These are phyloP conservation scores for Myxozyma mucilagina DNA, from an alignment of 805 yeast genomes.

Conservation along the genomic window DNA sequence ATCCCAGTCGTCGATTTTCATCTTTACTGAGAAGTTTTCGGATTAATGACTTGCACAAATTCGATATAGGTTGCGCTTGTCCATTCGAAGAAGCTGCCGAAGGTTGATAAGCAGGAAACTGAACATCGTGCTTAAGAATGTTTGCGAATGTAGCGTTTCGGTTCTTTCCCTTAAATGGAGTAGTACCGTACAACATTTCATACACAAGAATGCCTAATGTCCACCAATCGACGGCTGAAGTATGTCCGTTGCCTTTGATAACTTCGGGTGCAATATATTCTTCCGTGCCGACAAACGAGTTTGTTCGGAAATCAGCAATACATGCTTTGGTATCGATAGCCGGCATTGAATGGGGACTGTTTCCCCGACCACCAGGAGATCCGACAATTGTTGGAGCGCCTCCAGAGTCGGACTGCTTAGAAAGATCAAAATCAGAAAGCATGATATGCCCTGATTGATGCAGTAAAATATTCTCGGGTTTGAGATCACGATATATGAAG, in stretches of 20 bases:
- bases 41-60: constrained; percentile 75
- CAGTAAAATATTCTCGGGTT: constrained; percentile 90
- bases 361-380: constrained; percentile 35
- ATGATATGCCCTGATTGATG: constrained; percentile 98
- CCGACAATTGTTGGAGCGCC: constrained; percentile 71
- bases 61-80: constrained; percentile 55
- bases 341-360: constrained; percentile 49
- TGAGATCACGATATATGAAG: constrained; percentile 90
- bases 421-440: constrained; percentile 94
- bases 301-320: constrained; percentile 93
- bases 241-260: constrained; percentile 94
- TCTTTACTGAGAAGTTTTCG: constrained; percentile 83
- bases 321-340: constrained; percentile 91
- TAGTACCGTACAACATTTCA: constrained; percentile 94
- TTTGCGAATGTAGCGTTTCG: constrained; percentile 88
- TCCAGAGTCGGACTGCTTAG: constrained; percentile 78
- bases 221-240: constrained; percentile 99
- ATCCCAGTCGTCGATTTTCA: constrained; percentile 84
- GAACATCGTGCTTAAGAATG: constrained; percentile 78
- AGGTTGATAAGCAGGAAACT: constrained; percentile 50
- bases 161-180: constrained; percentile 92
- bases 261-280: constrained; percentile 99
- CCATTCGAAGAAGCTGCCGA: constrained; percentile 23
- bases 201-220: constrained; percentile 88
- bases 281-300: constrained; percentile 98